Percentiles rank a stretch among this genome's conserved stretches.
Evolutionary conservation across 148 eudicot genomes (phyloP).

Genomic region (Linanthus parryae): DNA sequence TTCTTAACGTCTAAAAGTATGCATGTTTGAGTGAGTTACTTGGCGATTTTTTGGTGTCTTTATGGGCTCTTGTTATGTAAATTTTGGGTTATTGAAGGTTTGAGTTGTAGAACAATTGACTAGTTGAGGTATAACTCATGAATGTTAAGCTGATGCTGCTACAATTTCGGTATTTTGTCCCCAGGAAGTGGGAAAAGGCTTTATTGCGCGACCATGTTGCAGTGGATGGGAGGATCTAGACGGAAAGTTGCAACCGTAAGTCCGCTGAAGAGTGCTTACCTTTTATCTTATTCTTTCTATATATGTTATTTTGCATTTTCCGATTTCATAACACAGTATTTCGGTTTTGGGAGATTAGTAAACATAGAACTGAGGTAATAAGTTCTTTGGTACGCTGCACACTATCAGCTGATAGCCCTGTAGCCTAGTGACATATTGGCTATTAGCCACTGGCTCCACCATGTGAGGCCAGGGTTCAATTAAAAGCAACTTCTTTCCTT

Average conservation of each 20-base stretch:
- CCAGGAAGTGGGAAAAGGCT: not conserved
- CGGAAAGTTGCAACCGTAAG: conserved; percentile 79
- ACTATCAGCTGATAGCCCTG: no score
- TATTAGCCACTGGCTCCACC: no score
- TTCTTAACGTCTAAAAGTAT: no score
- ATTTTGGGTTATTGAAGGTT: not conserved
- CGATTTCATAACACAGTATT: not conserved
- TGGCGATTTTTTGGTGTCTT: no score
- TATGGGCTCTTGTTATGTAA: not conserved
- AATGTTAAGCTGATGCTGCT: not conserved
- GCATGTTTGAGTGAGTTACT: no score
- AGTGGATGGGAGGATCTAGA: conserved; percentile 98
- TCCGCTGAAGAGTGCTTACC: conserved; percentile 1
- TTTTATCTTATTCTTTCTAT: not conserved
- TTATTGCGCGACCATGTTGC: conserved; percentile 42
- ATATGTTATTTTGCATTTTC: not conserved
- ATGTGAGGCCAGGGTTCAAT: no score
- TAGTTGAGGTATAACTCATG: not conserved
- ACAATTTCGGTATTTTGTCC: not conserved
- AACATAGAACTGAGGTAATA: no score
- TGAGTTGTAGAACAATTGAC: not conserved
- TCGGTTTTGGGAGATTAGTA: not conserved
- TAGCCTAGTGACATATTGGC: no score
- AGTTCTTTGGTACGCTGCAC: no score
- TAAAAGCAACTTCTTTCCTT: no score